Conservation (phyloP, 177 flowering plant species). For the Vitis hybrid region DNA sequence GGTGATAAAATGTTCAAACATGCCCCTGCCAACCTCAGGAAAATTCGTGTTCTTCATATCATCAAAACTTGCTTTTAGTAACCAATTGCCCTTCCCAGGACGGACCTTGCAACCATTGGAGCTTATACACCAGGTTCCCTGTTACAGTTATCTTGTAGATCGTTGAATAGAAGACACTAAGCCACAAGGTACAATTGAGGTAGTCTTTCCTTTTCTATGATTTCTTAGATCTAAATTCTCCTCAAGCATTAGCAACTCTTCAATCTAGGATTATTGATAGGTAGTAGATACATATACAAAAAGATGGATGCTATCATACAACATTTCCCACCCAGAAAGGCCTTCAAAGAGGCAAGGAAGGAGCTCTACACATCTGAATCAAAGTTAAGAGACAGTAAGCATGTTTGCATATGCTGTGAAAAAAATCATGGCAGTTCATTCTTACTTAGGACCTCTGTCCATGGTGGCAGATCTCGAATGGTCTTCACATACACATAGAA, state of each 20-base stretch:
- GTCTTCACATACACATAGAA: constrained; percentile 43
- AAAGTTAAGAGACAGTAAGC: neutral
- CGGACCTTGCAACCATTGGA: constrained; percentile 9
- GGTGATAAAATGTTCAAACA: no score
- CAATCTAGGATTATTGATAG: no score
- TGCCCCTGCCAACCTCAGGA: neutral
- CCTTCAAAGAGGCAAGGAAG: neutral
- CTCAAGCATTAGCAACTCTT: no score
- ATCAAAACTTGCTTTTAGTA: constrained; percentile 13
- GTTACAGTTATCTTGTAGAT: no score
- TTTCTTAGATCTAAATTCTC: no score
- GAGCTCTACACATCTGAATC: neutral
- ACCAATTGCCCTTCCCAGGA: constrained; percentile 37
- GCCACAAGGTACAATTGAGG: no score
- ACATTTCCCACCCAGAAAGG: neutral
- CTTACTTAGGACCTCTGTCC: neutral
- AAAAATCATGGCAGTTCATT: neutral
- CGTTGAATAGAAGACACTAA: no score
- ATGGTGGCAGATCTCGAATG: constrained; percentile 29
- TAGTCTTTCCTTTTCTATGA: no score
- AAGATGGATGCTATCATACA: no score
- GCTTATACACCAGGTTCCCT: no score
- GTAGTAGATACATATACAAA: no score
- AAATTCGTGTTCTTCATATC: neutral
- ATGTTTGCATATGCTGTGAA: no score